Evolutionary conservation across 805 yeast species (phyloP).

Genomic region (Kuraishia floccosa): DNA sequence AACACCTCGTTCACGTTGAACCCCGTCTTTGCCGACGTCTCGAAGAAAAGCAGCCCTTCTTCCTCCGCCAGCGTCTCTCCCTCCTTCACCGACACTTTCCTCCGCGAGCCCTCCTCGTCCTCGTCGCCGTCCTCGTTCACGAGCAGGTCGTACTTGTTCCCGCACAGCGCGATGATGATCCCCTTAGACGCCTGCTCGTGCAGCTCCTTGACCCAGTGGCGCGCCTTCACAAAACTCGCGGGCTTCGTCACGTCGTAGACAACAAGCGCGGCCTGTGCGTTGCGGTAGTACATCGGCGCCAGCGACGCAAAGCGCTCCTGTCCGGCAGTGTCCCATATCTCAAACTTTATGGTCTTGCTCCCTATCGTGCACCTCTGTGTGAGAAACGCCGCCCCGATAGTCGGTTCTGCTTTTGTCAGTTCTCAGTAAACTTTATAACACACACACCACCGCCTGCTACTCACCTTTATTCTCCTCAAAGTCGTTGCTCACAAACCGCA

Average conservation of each 20-base stretch:
- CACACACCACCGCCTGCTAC: conserved; percentile 4
- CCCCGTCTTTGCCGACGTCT: conserved; percentile 89
- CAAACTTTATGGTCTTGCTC: conserved; percentile 79
- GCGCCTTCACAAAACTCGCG: conserved; percentile 87
- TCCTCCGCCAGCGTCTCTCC: conserved; percentile 84
- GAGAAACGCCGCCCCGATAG: conserved; percentile 95
- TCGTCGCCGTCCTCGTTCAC: conserved; percentile 22
- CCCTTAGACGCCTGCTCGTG: conserved; percentile 93
- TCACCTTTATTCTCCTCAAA: conserved; percentile 81
- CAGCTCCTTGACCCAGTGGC: conserved; percentile 96
- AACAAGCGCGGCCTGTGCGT: conserved; percentile 93
- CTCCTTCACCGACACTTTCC: conserved; percentile 80
- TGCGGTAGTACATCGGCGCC: conserved; percentile 96
- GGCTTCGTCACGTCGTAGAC: conserved; percentile 95
- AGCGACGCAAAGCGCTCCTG: conserved; percentile 93
- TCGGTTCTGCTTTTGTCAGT: no score
- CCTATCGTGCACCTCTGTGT: conserved; percentile 90
- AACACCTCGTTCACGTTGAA: conserved; percentile 86
- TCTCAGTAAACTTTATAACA: neutral
- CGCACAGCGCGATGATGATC: conserved; percentile 87
- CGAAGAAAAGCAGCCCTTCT: conserved; percentile 83
- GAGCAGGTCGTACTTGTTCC: conserved; percentile 80
- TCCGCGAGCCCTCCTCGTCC: conserved; percentile 33
- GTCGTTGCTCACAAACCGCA: conserved; percentile 88
- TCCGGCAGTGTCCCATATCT: conserved; percentile 97